Base-by-base conservation (phyloP, 2,329 filamentous ascomycete genomes). In the Microdochium paspali region DNA sequence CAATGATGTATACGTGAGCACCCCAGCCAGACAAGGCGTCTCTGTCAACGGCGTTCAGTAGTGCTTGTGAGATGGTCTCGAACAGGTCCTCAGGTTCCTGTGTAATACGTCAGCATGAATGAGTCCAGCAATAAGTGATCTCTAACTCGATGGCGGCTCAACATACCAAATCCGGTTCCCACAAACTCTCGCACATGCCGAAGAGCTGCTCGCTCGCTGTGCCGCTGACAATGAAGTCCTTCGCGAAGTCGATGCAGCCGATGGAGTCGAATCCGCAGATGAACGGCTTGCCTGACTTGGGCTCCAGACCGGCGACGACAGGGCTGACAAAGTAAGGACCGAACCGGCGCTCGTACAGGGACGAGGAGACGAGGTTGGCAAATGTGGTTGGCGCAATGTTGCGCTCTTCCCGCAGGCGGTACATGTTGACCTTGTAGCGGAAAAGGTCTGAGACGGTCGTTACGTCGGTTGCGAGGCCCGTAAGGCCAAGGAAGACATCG, bases 361-460 rank as follows among this genome's bases (percentile, higher is more conserved):
- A 87, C 57, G 81, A 88, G 61, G 82, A 87, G 61, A 98, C 90
- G 56, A 98, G 82, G 76, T 98, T 96, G 68, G 93, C 90, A 72
- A 98, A 90, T 50, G 93, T 98, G 66, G 87, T 80, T 43, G 93
- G 93, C 48, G 87, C 85, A 70, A 98, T 97, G 75, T 90, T 80
- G 64, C 93, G 90, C 78, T 98, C 93, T 77, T 98, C 93, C 63
- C 93, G 88, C 62, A 98, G 82, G 56, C 93, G 87, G 80, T 98
- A 98, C 87, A 98, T 94, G 80, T 98, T 98, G 69, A 95, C 89
- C 79, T 98, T 98, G 83, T 95, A 97, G 64, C 93, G 90, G 80
- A 98, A 95, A 57, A 97, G 85, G 72, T 98, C 91, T 60, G 85
- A 87, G 58, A 98, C 91, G 58, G 91, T 97, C 55, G 80, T 81